Base-by-base conservation (phyloP, 805 yeast species). In the Yamadazyma akitaensis region DNA sequence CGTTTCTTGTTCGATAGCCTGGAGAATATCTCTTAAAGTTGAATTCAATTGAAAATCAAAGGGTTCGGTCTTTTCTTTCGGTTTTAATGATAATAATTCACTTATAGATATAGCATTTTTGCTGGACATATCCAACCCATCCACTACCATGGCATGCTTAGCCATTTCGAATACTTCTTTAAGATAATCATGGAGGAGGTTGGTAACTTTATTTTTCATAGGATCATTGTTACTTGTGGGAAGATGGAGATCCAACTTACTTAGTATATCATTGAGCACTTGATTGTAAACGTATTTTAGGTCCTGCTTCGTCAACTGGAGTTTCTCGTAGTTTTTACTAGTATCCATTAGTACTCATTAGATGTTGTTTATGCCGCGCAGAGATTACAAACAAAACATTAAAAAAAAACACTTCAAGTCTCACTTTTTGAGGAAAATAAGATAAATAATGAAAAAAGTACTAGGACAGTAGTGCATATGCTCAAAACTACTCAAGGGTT, bases 11-110 rank as follows among this genome's bases (percentile, higher is more conserved):
- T 88, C 95, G 48, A 86, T 82, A 33, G 75, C 71, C 41, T 73
- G 73, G 51, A 85, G 78, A 41, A 79, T 54, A 41, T 73, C 69
- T 40, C 92, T 68, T 25, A 87, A 74, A 46, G 71, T 61, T 47
- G 78, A 82, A 60, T 85, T 84, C 48, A 85, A 62, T 16, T 75
- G 81, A 34, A 76, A 64, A 57, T 88, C 92, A 61, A 84, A 85
- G 0, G 91, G 89, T 59, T 84, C 94, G 8, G 81, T 73, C 47
- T 75, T 75, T 47, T 67, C 72, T 34, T 44, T 53, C 5, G 70
- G 63, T 31, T 56, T 54, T 33, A 66, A 50, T 18, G 65, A 51
- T 8, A 70, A 49, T 3, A 65, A 36, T 11, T 62, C 65, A 33
- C 47, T 51, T 12, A 64, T 52, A 10, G 53, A 60, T 1, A 51